phyloP scores from a whole-genome alignment of 805 yeast species.

The Yamadazyma ubonensis region DNA sequence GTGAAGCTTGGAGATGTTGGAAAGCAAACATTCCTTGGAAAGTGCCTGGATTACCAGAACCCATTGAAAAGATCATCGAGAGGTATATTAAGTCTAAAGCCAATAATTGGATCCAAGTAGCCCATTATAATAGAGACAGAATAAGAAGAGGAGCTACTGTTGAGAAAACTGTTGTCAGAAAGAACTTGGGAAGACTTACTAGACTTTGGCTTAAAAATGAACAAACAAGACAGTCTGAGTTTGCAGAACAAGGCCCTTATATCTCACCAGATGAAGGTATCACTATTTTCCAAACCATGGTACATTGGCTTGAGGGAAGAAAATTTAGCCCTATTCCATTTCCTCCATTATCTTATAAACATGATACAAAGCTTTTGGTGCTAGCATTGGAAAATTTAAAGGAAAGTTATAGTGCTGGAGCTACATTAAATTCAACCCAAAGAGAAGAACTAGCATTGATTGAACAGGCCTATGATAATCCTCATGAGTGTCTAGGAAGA shows the following conservation, averaged over 20 bases:
- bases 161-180: conserved; percentile 91
- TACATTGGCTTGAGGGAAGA: conserved; percentile 84
- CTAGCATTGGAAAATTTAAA: conserved; percentile 87
- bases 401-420: conserved; percentile 65
- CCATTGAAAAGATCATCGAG: conserved; percentile 80
- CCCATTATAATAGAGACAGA: conserved; percentile 88
- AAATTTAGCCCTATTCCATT: conserved; percentile 86
- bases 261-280: conserved; percentile 87
- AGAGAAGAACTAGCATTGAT: conserved; percentile 90
- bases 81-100: conserved; percentile 93
- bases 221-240: conserved; percentile 80
- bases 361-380: conserved; percentile 86
- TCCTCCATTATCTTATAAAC: conserved; percentile 89
- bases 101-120: conserved; percentile 93
- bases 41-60: conserved; percentile 93
- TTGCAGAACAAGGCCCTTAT: conserved; percentile 84
- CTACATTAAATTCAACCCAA: conserved; percentile 79
- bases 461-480: conserved; percentile 96
- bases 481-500: conserved; percentile 86
- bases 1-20: conserved; percentile 99
- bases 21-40: conserved; percentile 98
- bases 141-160: conserved; percentile 87
- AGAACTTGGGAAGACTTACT: conserved; percentile 88
- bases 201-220: conserved; percentile 91
- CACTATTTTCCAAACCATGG: conserved; percentile 80